phyloP scores from a whole-genome alignment of 108 stramenopile species.

The Cyclostephanos tholiformis region DNA sequence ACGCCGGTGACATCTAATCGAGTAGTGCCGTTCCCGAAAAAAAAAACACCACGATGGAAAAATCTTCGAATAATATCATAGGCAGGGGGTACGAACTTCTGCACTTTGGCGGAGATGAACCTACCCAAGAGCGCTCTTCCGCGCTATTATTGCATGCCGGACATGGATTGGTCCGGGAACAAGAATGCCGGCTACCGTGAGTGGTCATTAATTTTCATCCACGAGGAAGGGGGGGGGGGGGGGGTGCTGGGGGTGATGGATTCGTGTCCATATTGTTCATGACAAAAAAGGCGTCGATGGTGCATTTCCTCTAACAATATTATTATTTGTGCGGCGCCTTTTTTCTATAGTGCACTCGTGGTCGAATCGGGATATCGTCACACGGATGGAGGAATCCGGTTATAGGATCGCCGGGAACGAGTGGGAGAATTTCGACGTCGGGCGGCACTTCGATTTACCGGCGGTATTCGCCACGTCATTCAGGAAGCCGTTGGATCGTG shows the following conservation, averaged over 20 bases:
- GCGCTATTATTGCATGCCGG: slow-evolving; percentile 79
- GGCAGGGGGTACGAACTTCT: slow-evolving; percentile 79
- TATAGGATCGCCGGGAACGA: slow-evolving; percentile 80
- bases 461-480: slow-evolving; percentile 83
- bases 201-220: neutral
- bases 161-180: slow-evolving; percentile 51
- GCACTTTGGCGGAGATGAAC: slow-evolving; percentile 73
- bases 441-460: slow-evolving; percentile 70
- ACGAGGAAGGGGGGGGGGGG: neutral
- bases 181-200: slow-evolving; percentile 62
- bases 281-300: no score
- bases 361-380: slow-evolving; percentile 62
- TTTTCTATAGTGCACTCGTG: slow-evolving; percentile 47
- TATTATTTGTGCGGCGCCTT: neutral
- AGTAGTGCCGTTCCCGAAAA: no score
- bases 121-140: slow-evolving; percentile 58
- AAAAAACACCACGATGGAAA: no score
- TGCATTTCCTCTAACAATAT: neutral
- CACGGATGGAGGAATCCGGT: slow-evolving; percentile 46
- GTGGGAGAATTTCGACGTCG: slow-evolving; percentile 74
- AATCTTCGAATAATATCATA: neutral
- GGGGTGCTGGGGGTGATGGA: no score
- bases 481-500: slow-evolving; percentile 77
- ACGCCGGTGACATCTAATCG: no score
- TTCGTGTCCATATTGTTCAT: no score